Evolutionary conservation across 164 flowering plant genomes (phyloP).

Genomic region (Dillenia suffruticosa): DNA sequence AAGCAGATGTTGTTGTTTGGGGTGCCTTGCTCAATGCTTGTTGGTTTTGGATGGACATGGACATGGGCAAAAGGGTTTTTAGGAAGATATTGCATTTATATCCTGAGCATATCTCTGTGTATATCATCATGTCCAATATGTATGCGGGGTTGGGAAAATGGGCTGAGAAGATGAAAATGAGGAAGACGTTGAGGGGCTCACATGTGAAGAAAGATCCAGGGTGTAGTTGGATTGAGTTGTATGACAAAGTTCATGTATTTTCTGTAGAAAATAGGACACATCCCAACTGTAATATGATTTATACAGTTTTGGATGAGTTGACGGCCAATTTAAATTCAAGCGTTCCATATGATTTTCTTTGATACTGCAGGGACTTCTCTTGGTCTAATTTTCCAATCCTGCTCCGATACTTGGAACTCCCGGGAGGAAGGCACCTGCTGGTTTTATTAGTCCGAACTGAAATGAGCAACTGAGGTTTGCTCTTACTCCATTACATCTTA

Average conservation of each 20-base stretch:
- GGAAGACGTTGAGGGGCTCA: slow-evolving; percentile 37
- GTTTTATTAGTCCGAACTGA: too few species aligned
- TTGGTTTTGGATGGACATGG: slow-evolving; percentile 58
- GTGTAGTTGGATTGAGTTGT: slow-evolving; percentile 66
- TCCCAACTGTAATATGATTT: slow-evolving; percentile 37
- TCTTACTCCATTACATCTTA: too few species aligned
- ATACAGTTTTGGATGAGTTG: slow-evolving; percentile 41
- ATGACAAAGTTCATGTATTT: slow-evolving; percentile 43
- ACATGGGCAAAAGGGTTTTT: slow-evolving; percentile 60
- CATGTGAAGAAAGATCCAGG: slow-evolving; percentile 66
- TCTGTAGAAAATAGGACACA: slow-evolving; percentile 48
- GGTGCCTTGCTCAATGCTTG: slow-evolving; percentile 68
- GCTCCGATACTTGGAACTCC: too few species aligned
- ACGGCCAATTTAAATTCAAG: slow-evolving; percentile 26
- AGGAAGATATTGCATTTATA: slow-evolving; percentile 40
- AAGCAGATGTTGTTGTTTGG: slow-evolving; percentile 55
- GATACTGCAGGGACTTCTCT: not conserved
- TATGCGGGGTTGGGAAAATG: slow-evolving; percentile 59
- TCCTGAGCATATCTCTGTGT: slow-evolving; percentile 32
- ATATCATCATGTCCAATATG: slow-evolving; percentile 61
- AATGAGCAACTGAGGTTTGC: too few species aligned
- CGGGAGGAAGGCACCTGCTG: too few species aligned
- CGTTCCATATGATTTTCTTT: slow-evolving; percentile 13
- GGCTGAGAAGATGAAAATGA: slow-evolving; percentile 43
- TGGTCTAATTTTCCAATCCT: too few species aligned